Evolutionary conservation across 257 asterid genomes (phyloP), one percentile per base, ranked within the genome.

Genomic region (Buddleja alternifolia): DNA sequence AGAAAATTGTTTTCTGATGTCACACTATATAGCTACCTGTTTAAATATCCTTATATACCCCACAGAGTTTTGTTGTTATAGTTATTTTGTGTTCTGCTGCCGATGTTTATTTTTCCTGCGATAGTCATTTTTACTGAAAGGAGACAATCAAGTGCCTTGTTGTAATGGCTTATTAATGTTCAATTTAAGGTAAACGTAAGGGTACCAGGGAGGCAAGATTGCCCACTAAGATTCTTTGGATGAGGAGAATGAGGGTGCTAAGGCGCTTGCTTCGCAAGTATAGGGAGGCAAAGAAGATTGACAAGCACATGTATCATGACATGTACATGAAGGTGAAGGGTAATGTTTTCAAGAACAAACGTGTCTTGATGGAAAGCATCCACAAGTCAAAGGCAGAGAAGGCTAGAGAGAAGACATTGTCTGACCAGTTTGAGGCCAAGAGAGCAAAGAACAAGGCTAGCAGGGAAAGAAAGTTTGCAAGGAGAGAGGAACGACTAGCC

Each of bases 241-340:
- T 93, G 98, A 73, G 97, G 82, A 93, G 98, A 69, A 79, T 93
- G 86, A 85, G 98, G 60, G 97, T 93, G 40, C 95, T 93, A 0
- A 85, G 98, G 53, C 90, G 98, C 9, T 74, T 93, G 85, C 95
- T 93, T 7, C 90, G 97, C 70, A 93, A 93, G 88, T 93, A 93
- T 69, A 52, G 98, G 20, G 98, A 93, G 82, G 55, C 97, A 0
- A 93, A 93, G 83, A 93, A 93, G 84, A 93, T 93, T 32, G 98
- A 93, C 87, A 86, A 77, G 75, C 98, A 93, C 81, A 90, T 93
- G 98, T 93, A 93, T 29, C 98, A 93, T 64, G 98, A 93, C 74
- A 93, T 93, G 98, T 93, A 90, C 86, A 93, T 93, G 98, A 88
- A 76, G 93, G 98, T 93, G 0, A 93, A 93, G 86, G 98, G 98